These are phyloP conservation scores for Orbilia quercus DNA, from an alignment of 2,329 filamentous ascomycete species.

Conservation along the genomic window DNA sequence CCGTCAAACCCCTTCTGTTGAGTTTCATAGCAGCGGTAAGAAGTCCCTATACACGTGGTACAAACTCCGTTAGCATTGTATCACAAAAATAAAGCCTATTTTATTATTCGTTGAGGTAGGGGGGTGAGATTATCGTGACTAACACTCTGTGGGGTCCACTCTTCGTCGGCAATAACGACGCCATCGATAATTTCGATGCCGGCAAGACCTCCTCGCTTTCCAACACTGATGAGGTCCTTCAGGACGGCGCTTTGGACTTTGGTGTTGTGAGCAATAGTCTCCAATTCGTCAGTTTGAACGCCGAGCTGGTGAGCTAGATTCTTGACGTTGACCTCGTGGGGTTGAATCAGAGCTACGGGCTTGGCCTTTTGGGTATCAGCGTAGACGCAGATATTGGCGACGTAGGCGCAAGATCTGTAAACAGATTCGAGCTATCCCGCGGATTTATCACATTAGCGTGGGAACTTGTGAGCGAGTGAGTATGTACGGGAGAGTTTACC, in stretches of 20 bases:
- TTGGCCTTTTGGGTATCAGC: constrained; percentile 79
- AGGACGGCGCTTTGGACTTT: constrained; percentile 74
- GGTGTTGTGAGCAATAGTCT: constrained; percentile 75
- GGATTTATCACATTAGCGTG: constrained; percentile 5
- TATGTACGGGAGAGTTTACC: constrained; percentile 49
- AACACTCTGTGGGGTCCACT: constrained; percentile 87
- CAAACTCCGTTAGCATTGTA: constrained; percentile 46
- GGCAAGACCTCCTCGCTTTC: constrained; percentile 73
- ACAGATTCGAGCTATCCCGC: constrained; percentile 78
- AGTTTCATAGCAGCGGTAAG: constrained; percentile 79
- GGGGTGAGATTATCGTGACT: constrained; percentile 64
- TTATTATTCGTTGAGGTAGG: no score
- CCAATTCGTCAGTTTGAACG: constrained; percentile 73
- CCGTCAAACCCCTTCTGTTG: constrained; percentile 75
- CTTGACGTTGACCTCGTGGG: constrained; percentile 73
- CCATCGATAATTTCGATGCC: constrained; percentile 80
- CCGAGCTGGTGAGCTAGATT: constrained; percentile 72
- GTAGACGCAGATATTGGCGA: constrained; percentile 88
- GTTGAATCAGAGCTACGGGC: constrained; percentile 82
- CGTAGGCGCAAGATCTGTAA: constrained; percentile 81
- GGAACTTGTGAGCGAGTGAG: background rate
- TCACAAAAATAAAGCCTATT: no score
- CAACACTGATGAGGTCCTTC: constrained; percentile 76
- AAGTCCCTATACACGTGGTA: constrained; percentile 67
- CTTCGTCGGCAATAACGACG: constrained; percentile 82